Evolutionary conservation across 1,284 basidiomycete species (phyloP).

Genomic region (Cryptococcus hybrid): DNA sequence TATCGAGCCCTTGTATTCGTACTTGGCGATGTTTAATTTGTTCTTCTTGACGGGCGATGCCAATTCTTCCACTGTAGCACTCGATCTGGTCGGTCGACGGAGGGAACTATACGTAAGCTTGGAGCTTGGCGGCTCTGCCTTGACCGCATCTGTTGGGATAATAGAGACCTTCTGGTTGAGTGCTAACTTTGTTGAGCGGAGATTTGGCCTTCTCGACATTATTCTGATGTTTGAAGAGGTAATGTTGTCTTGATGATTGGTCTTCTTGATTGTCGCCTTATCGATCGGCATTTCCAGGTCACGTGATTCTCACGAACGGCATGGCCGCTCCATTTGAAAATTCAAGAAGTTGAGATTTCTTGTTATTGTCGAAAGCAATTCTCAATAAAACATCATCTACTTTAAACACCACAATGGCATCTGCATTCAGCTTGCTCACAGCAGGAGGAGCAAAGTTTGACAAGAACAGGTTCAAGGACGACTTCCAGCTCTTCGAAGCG

Average conservation of each 20-base stretch:
- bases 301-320: not conserved
- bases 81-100: slow-evolving; percentile 22
- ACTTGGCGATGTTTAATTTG: slow-evolving; percentile 18
- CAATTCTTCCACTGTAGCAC: not conserved
- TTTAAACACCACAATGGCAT: slow-evolving; percentile 26
- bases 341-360: not conserved
- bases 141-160: not conserved
- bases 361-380: not conserved
- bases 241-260: too few relatives aligned
- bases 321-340: not conserved
- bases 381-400: not conserved
- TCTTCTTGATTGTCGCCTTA: too few relatives aligned
- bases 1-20: slow-evolving; percentile 17
- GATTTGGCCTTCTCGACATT: not conserved
- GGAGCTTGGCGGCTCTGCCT: not conserved
- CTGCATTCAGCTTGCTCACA: slow-evolving; percentile 71
- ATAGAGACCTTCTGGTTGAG: not conserved
- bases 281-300: too few relatives aligned
- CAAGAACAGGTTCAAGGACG: slow-evolving; percentile 69
- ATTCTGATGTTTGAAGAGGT: not conserved
- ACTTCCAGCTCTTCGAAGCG: slow-evolving; percentile 64
- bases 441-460: slow-evolving; percentile 74
- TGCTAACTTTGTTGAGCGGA: slow-evolving; percentile 1
- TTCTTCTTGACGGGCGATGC: not conserved
- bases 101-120: slow-evolving; percentile 14